These are phyloP conservation scores for Strombidium stylifer DNA, from an alignment of 73 alveolate genomes.

Conservation along the genomic window DNA sequence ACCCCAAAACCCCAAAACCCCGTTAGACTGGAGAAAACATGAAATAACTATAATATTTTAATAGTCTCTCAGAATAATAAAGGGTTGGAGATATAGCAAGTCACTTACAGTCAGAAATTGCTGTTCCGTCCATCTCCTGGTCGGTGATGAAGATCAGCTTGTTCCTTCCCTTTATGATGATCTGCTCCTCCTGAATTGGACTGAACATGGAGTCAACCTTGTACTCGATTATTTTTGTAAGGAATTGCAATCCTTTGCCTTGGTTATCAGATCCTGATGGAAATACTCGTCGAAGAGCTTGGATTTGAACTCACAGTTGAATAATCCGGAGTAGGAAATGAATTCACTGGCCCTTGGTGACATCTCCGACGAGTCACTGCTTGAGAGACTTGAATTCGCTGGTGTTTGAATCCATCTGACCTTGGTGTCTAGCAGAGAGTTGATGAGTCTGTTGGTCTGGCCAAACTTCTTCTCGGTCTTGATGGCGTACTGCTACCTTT, in stretches of 20 bases:
- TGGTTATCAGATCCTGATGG: conserved; percentile 87
- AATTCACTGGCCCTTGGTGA: conserved; percentile 98
- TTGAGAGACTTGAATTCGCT: conserved; percentile 97
- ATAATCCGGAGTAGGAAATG: conserved; percentile 99
- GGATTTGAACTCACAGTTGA: conserved; percentile 98
- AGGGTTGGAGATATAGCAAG: conserved; percentile 88
- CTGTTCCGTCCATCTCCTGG: conserved; percentile 95
- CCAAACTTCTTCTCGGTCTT: conserved; percentile 96
- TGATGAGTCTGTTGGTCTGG: conserved; percentile 96
- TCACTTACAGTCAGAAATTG: conserved; percentile 94
- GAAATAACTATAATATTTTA: too few species aligned
- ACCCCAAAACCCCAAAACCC: too few species aligned
- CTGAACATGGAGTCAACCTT: conserved; percentile 99
- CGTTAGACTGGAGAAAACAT: conserved; percentile 77
- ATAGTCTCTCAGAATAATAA: too few species aligned
- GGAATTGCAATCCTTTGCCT: too few species aligned
- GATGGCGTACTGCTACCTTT: too few species aligned
- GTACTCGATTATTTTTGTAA: too few species aligned
- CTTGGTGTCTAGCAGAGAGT: conserved; percentile 92
- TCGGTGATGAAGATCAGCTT: conserved; percentile 96
- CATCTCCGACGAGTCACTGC: conserved; percentile 97
- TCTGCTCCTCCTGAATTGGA: conserved; percentile 99
- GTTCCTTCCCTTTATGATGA: conserved; percentile 92
- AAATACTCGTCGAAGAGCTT: conserved; percentile 90
- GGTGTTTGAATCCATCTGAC: conserved; percentile 97